A percentile compares a stretch with the other conserved stretches of the same genome.
Evolutionary conservation across 306 rosid genomes (phyloP).

Genomic region (Cyamopsis tetragonoloba): DNA sequence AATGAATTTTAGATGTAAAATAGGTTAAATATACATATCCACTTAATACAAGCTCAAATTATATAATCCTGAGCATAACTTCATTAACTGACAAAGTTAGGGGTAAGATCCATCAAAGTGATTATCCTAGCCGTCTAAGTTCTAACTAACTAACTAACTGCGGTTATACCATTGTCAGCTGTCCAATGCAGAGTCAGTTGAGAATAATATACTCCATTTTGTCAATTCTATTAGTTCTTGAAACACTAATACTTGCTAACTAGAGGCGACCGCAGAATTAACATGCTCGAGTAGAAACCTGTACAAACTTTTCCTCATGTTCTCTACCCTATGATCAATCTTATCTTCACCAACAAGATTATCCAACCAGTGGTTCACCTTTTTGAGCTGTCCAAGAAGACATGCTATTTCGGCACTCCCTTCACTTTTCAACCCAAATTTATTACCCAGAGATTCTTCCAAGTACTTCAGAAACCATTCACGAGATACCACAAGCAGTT

Average conservation of each 20-base stretch:
- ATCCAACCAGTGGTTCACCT: conserved; percentile 68
- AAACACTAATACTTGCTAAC: conserved; percentile 12
- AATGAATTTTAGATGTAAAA: neutral
- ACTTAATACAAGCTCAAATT: neutral
- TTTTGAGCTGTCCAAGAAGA: conserved; percentile 62
- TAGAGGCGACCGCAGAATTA: conserved; percentile 33
- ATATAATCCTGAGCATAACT: neutral
- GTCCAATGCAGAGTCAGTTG: conserved; percentile 19
- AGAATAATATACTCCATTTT: conserved; percentile 2
- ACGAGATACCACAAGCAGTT: conserved; percentile 47
- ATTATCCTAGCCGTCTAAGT: neutral
- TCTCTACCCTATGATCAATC: conserved; percentile 45
- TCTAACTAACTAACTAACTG: neutral
- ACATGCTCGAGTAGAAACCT: conserved; percentile 52
- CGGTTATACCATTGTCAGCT: conserved; percentile 19
- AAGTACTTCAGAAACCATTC: conserved; percentile 69
- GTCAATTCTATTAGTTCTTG: conserved; percentile 27
- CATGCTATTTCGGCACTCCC: conserved; percentile 30
- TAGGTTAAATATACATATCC: neutral
- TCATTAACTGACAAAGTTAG: neutral
- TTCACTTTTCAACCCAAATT: conserved; percentile 42
- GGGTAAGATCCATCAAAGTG: neutral
- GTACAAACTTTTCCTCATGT: conserved; percentile 45
- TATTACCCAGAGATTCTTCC: conserved; percentile 41
- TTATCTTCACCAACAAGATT: conserved; percentile 27